Conservation (phyloP, 768 basidiomycete species). For the Lentinula aciculospora region DNA sequence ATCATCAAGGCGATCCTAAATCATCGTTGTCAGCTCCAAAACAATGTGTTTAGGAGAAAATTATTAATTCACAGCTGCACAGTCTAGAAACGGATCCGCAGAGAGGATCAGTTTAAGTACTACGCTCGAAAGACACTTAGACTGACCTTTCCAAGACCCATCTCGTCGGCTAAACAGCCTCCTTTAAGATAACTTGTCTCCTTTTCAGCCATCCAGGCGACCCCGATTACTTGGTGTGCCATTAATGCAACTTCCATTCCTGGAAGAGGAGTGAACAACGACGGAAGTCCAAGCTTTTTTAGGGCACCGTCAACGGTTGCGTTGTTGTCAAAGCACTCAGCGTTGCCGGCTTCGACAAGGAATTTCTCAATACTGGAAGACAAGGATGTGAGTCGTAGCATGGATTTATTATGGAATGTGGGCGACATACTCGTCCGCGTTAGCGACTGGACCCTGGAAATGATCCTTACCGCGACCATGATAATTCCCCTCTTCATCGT, state of each 20-base stretch:
- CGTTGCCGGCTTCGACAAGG: slow-evolving; percentile 48
- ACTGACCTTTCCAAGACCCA: slow-evolving; percentile 58
- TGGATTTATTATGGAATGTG: not conserved
- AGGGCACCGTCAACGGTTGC: slow-evolving; percentile 54
- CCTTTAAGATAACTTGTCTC: slow-evolving; percentile 36
- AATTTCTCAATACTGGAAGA: slow-evolving; percentile 46
- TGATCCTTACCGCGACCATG: slow-evolving; percentile 40
- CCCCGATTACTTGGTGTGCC: slow-evolving; percentile 64
- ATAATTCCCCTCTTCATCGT: slow-evolving; percentile 40
- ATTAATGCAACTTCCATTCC: slow-evolving; percentile 59
- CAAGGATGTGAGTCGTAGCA: not conserved
- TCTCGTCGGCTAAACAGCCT: slow-evolving; percentile 47
- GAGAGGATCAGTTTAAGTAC: too few relatives aligned
- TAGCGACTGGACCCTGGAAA: slow-evolving; percentile 39
- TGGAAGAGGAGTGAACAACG: slow-evolving; percentile 41
- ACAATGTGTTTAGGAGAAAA: not conserved
- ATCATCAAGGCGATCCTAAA: slow-evolving; percentile 55
- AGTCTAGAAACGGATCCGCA: slow-evolving; percentile 27
- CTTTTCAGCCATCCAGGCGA: slow-evolving; percentile 56
- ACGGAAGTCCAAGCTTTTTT: slow-evolving; percentile 42
- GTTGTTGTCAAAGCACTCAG: slow-evolving; percentile 54
- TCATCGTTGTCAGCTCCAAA: slow-evolving; percentile 1
- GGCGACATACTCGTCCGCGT: slow-evolving; percentile 42
- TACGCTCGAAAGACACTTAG: slow-evolving; percentile 6
- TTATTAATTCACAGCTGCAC: slow-evolving; percentile 35